Evolutionary conservation across 257 asterid genomes (phyloP).

Genomic region (Solanum virginianum): DNA sequence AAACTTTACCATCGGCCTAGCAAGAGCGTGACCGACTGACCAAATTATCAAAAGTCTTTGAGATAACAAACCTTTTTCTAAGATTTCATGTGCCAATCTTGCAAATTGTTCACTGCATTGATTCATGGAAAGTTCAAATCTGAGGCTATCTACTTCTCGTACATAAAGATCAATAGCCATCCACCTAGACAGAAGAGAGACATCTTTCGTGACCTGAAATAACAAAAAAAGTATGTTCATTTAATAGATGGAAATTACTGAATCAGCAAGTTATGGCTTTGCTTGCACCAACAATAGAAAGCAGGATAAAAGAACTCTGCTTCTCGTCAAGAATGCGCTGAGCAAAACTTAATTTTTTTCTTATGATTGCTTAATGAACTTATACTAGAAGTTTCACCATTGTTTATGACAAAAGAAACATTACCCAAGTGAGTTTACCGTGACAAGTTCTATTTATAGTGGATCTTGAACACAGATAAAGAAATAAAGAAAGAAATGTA

Average conservation of each 20-base stretch:
- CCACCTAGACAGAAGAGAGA: slow-evolving; percentile 88
- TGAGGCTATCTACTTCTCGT: slow-evolving; percentile 79
- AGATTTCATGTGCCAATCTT: slow-evolving; percentile 59
- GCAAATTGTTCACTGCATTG: slow-evolving; percentile 57
- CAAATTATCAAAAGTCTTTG: not conserved
- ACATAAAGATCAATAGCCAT: slow-evolving; percentile 91
- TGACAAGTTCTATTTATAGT: not conserved
- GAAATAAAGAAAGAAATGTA: not conserved
- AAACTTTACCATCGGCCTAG: not conserved
- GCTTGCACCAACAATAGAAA: not conserved
- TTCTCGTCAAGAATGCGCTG: not conserved
- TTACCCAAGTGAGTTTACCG: not conserved
- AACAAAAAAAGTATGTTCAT: not conserved
- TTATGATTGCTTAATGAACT: not conserved
- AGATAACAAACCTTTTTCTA: slow-evolving; percentile 50
- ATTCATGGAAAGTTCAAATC: slow-evolving; percentile 95
- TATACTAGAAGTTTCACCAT: not conserved
- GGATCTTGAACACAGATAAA: not conserved
- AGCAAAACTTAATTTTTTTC: not conserved
- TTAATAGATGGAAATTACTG: not conserved
- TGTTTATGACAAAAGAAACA: not conserved
- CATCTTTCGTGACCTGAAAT: slow-evolving; percentile 81
- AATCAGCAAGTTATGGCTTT: not conserved
- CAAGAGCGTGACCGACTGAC: not conserved
- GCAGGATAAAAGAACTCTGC: not conserved